Conservation (phyloP, 2,329 filamentous ascomycete species). For the Rhynchosporium secalis region DNA sequence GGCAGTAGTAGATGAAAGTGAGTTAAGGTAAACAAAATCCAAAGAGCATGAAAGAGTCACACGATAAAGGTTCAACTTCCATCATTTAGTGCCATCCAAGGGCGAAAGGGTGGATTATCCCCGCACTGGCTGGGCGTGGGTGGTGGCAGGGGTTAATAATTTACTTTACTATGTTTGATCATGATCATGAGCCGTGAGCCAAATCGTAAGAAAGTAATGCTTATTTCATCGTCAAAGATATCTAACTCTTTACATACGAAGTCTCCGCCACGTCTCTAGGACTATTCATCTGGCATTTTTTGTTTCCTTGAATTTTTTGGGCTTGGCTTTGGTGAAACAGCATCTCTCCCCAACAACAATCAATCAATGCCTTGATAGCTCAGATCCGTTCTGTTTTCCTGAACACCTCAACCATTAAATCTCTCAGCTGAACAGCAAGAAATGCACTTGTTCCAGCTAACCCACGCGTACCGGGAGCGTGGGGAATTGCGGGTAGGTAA, state of each 20-base stretch:
- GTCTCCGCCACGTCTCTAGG: not conserved
- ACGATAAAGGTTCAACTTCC: not conserved
- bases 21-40: not conserved
- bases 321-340: not conserved
- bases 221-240: too few relatives aligned
- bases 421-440: slow-evolving; percentile 6
- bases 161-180: too few relatives aligned
- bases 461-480: slow-evolving; percentile 2
- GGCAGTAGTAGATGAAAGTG: not conserved
- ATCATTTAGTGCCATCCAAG: not conserved
- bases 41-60: slow-evolving; percentile 3
- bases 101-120: not conserved
- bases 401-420: not conserved
- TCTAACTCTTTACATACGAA: not conserved
- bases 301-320: not conserved
- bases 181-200: too few relatives aligned
- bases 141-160: not conserved
- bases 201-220: too few relatives aligned
- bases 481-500: not conserved
- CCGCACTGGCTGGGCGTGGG: slow-evolving; percentile 1
- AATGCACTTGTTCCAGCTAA: not conserved
- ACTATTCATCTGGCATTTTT: too few relatives aligned
- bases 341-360: not conserved
- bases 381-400: slow-evolving; percentile 1
- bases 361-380: not conserved